These are phyloP conservation scores for Rhizoclosmatium sp. DNA, from an alignment of 192 early-diverging fungal species.

Conservation along the genomic window DNA sequence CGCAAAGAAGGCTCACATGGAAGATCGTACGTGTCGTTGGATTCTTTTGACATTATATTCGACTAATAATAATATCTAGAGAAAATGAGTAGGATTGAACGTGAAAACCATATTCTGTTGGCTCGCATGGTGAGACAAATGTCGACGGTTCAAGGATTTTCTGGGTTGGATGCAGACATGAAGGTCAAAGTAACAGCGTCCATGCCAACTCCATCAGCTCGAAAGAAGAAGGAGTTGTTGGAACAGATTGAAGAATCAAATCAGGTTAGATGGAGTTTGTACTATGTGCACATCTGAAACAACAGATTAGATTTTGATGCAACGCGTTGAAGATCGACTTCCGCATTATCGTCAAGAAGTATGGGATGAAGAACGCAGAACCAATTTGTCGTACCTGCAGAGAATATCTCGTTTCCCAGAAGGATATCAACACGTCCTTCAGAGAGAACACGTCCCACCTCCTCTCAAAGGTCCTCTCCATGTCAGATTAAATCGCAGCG, in stretches of 20 bases:
- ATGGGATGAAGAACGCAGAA: slow-evolving; percentile 55
- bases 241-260: slow-evolving; percentile 53
- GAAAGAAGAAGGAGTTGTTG: slow-evolving; percentile 33
- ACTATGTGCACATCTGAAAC: background rate
- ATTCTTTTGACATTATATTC: background rate
- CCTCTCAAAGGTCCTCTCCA: slow-evolving; percentile 32
- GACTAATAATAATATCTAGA: slow-evolving; percentile 28
- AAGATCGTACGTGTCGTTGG: slow-evolving; percentile 38
- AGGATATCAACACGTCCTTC: slow-evolving; percentile 43
- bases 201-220: slow-evolving; percentile 43
- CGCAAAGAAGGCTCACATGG: slow-evolving; percentile 43
- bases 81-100: slow-evolving; percentile 45
- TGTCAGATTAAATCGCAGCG: slow-evolving; percentile 26
- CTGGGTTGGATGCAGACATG: slow-evolving; percentile 41
- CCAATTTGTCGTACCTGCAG: slow-evolving; percentile 51
- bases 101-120: slow-evolving; percentile 55
- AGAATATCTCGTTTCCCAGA: slow-evolving; percentile 54
- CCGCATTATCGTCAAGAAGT: slow-evolving; percentile 51
- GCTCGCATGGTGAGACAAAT: slow-evolving; percentile 56
- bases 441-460: slow-evolving; percentile 41
- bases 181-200: slow-evolving; percentile 36
- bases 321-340: slow-evolving; percentile 43
- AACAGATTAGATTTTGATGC: slow-evolving; percentile 37
- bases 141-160: slow-evolving; percentile 42
- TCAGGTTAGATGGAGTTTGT: slow-evolving; percentile 38